Base-by-base conservation (phyloP, 2,329 filamentous ascomycete genomes). In the Exserohilum rostratum region DNA sequence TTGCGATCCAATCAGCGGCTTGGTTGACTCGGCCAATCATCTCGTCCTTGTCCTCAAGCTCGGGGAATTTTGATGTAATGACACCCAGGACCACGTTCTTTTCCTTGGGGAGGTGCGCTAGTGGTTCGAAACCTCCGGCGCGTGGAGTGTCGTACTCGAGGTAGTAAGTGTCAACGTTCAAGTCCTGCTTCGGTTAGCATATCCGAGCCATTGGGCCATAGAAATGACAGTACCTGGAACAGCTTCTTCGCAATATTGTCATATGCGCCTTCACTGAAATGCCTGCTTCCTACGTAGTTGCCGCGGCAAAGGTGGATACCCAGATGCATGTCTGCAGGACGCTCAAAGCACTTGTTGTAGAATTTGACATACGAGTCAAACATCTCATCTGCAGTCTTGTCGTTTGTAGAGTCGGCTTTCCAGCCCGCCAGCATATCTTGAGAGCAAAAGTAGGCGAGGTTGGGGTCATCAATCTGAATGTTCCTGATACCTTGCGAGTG, bases 311-410 rank as follows among this genome's bases (percentile, higher is more conserved):
- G 79, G 70, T 93, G 90, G 13, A 93, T 87, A 40, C 90, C 90
- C 2, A 90, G 82, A 74, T 91, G 89, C 80, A 92, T 84, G 69
- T 92, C 89, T 2, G 79, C 72, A 0, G 89, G 88, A 0, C 85
- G 77, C 65, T 72, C 78, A 68, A 90, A 81, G 66, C 82, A 85
- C 73, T 89, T 86, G 72, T 92, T 92, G 80, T 92, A 92, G 61
- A 90, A 84, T 57, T 83, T 80, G 72, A 93, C 89, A 76, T 93
- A 93, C 25, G 87, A 84, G 64, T 90, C 87, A 18, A 93, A 83
- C 39, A 91, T 85, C 62, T 87, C 85, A 43, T 90, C 88, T 6
- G 88, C 84, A 1, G 84, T 84, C 72, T 86, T 85, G 48, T 83
- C 83, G 70, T 92, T 91, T 65, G 86, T 82, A 43, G 82, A 76